Evolutionary conservation across 371 early-diverging fungal genomes (phyloP), one percentile per base, ranked within the genome.

Genomic region (Sporodiniella umbellata): DNA sequence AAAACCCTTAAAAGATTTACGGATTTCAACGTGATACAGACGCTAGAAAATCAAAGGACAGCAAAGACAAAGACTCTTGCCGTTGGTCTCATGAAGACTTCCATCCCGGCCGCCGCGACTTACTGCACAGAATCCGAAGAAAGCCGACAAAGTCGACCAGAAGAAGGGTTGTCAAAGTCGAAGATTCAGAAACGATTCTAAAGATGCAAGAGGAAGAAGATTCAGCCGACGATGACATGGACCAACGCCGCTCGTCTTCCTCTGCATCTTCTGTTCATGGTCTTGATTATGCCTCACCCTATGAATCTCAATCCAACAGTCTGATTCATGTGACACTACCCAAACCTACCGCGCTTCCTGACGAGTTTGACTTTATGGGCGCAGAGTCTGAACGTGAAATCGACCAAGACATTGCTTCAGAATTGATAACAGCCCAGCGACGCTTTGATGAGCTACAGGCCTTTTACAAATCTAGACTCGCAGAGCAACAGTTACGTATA

Each of bases 21-120:
- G 79, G 79, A 3, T 78, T 78, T 33, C 73, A 75, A 58, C 60
- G 79, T 45, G 79, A 75, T 49, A 75, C 79, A 8, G 79, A 78
- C 58, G 79, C 79, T 22, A 60, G 79, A 21, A 78, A 78, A 54
- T 66, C 73, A 10, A 78, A 78, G 58, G 75, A 75, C 40, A 73
- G 68, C 19, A 70, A 69, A 47, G 72, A 69, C 33, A 78, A 75
- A 35, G 72, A 75, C 42, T 69, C 72, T 0, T 78, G 79, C 45
- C 59, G 75, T 39, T 78, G 75, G 71, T 67, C 67, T 42, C 79
- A 78, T 48, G 72, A 73, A 8, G 66, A 62, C 45, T 78, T 78
- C 48, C 66, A 64, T 15, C 79, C 72, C 21, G 66, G 60, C 19
- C 56, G 79, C 21, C 69, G 74, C 23, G 76, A 78, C 52, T 48